Conservation (phyloP, 257 asterid genomes). For the Gynochthodes officinalis region DNA sequence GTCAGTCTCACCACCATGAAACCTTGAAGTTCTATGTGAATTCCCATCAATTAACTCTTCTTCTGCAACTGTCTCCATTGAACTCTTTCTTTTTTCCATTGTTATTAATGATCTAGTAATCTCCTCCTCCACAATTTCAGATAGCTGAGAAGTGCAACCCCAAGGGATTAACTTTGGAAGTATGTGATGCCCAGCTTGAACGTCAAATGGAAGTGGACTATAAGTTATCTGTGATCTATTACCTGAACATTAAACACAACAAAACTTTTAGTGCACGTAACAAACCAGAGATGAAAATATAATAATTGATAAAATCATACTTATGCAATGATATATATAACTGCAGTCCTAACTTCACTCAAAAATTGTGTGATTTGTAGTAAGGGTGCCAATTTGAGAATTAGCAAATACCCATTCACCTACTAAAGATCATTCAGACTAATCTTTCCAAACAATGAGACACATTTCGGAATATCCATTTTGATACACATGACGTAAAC, state of each 20-base stretch:
- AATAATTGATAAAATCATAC: not conserved
- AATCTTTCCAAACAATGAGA: not conserved
- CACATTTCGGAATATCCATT: not conserved
- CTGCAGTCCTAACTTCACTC: not conserved
- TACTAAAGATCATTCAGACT: not conserved
- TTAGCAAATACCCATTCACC: not conserved
- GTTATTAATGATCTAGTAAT: constrained; percentile 50
- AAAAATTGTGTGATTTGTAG: not conserved
- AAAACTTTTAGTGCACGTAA: not conserved
- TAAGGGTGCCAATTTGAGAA: not conserved
- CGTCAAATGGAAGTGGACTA: constrained; percentile 67
- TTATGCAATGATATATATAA: too few species aligned
- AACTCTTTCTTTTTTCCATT: constrained; percentile 41
- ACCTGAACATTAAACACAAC: constrained; percentile 37
- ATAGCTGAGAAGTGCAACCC: constrained; percentile 63
- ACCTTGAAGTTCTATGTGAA: constrained; percentile 17
- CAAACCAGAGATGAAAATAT: not conserved
- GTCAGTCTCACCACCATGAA: constrained; percentile 31
- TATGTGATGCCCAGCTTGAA: constrained; percentile 74
- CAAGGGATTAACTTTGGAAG: constrained; percentile 67
- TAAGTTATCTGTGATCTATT: constrained; percentile 31
- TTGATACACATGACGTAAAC: not conserved
- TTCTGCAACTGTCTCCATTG: constrained; percentile 31
- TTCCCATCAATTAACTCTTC: constrained; percentile 27
- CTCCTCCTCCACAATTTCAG: constrained; percentile 82